Evolutionary conservation across 2,329 filamentous ascomycete genomes (phyloP).

Genomic region (Colletotrichum zoysiae): DNA sequence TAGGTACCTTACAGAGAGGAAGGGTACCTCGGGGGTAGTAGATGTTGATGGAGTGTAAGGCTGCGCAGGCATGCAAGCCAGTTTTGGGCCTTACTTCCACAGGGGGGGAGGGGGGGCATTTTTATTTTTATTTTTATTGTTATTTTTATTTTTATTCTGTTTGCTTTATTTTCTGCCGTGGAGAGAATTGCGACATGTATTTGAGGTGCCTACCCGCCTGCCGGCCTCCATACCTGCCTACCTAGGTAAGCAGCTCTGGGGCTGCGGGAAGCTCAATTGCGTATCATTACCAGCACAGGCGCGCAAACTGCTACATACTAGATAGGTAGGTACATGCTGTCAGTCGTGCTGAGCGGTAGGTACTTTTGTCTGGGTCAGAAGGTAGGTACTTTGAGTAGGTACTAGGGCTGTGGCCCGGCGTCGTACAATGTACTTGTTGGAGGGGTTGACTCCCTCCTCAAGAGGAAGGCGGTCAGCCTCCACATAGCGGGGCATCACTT

Average conservation of each 20-base stretch:
- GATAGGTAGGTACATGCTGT: no score
- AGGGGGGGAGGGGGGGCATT: background rate
- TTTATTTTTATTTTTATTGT: background rate
- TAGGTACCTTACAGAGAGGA: slow-evolving; percentile 3
- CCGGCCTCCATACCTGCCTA: background rate
- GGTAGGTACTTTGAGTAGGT: background rate
- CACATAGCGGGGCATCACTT: slow-evolving; percentile 9
- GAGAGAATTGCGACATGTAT: background rate
- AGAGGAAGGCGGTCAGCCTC: slow-evolving; percentile 24
- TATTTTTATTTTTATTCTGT: background rate
- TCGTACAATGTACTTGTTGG: background rate
- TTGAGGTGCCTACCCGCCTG: background rate
- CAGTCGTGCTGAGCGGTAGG: background rate
- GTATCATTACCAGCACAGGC: background rate
- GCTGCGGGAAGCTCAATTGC: background rate
- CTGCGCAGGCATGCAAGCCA: background rate
- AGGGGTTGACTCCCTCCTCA: background rate
- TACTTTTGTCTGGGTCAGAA: background rate
- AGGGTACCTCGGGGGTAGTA: slow-evolving; percentile 14
- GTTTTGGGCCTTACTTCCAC: slow-evolving; percentile 2
- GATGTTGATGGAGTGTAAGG: background rate
- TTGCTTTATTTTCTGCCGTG: slow-evolving; percentile 2
- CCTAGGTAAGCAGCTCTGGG: background rate
- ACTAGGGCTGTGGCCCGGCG: slow-evolving; percentile 31
- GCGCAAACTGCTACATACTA: no score